Base-by-base conservation (phyloP, 176 grass and related monocot species). In the Poa annua region DNA sequence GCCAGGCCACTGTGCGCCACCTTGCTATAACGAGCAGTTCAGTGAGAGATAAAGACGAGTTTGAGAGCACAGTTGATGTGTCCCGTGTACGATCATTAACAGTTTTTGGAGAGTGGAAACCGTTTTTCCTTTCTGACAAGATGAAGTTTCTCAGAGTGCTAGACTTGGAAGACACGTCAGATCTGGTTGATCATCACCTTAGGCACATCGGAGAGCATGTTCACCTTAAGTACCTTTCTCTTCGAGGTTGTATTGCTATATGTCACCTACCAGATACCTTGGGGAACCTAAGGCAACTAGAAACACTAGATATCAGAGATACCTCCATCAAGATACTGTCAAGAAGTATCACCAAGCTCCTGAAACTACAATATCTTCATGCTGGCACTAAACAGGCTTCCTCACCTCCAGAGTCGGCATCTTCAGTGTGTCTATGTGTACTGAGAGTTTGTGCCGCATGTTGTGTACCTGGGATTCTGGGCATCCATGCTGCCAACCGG, bases 101-200 rank as follows among this genome's bases (percentile, higher is more conserved):
- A 8, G 11, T 44, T 7, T 88, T 83, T 24, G 79, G 78, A 14
- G 5, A 82, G 51, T 21, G 49, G 14, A 11, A 16, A 7, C 11
- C 45, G 3, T 68, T 32, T 34, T 12, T 75, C 13, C 16, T 15
- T 33, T 88, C 49, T 21, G 7, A 48, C 8, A 78, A 60, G 19
- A 70, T 83, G 79, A 78, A 15, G 38, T 19, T 83, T 22, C 24
- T 88, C 11, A 47, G 79, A 29, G 80, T 88, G 24, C 17, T 88
- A 16, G 80, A 88, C 49, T n/a, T 88, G 56, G 71, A 88, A 76
- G 49, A n/a, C 10, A 67, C 32, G 15, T 0, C 9, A 1, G n/a
- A 15, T 57, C 45, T 83, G 12, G 19, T 10, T 15, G 8, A 83
- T 55, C 14, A 7, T 12, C 22, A 73, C 61, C 32, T 88, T 13